Evolutionary conservation across 148 eudicot genomes (phyloP), one percentile per base, ranked within the genome.

Genomic region (Rhododendron ovatum): DNA sequence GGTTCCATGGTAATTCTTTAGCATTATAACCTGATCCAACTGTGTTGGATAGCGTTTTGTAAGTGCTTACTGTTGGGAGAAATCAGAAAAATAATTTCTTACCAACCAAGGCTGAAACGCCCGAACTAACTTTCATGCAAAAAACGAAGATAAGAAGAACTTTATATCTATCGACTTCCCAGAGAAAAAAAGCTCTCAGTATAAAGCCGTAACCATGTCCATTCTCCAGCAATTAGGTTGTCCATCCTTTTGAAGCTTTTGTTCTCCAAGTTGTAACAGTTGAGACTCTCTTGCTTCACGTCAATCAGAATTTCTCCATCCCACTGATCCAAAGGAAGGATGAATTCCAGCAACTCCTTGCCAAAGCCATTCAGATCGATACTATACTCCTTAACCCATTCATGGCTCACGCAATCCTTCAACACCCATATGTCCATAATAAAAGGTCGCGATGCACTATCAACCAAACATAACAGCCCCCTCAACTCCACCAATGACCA

Each of bases 131-230:
- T 13, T 14, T 26, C 0, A 15, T 41, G 67, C 26, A 24, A 17
- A 41, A 3, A 28, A 48, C 28, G 8, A 45, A 78, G 24, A 39
- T 37, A 0, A 9, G 20, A 39, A 41, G 51, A 78, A 43, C 30
- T 8, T 24, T 28, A 71, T 45, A 79, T 61, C 83, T 85, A 79
- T 57, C 37, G 26, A 39, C 47, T 57, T n/a, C 51, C 43, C 75
- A 85, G 47, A 45, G 87, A 85, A 82, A 85, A 85, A 65, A 85
- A 85, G 83, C 87, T 85, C 83, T 85, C 87, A 2, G 83, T 85
- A 79, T 79, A 85, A 45, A 85, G 73, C 57, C 87, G 77, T 39
- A 85, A 59, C 87, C 87, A 85, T 18, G 28, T 78, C 87, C 87
- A 85, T 13, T 37, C 87, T 24, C 83, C 83, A 48, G 14, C 81